Evolutionary conservation across 192 early-diverging fungal genomes (phyloP).

Genomic region (Cetraspora pellucida): DNA sequence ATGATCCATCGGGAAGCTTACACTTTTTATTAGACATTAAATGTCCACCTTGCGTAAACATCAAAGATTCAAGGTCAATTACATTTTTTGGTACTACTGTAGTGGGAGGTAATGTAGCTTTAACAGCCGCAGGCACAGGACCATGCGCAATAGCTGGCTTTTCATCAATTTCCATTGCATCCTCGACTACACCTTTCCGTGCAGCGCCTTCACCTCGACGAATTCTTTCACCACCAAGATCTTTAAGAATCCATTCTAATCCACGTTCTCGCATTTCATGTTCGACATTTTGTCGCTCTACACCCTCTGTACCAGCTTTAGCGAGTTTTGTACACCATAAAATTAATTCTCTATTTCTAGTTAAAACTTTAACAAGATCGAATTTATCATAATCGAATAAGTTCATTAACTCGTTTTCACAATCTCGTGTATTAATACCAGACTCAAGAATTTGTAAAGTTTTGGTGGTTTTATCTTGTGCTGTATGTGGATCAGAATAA

Average conservation of each 20-base stretch:
- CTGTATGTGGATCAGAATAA: conserved; percentile 81
- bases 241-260: conserved; percentile 71
- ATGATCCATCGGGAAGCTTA: conserved; percentile 88
- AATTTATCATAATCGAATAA: conserved; percentile 97
- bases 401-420: conserved; percentile 96
- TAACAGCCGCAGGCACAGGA: conserved; percentile 45
- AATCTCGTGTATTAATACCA: conserved; percentile 73
- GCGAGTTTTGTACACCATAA: conserved; percentile 91
- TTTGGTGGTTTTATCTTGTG: conserved; percentile 84
- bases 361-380: conserved; percentile 89
- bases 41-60: conserved; percentile 92
- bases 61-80: conserved; percentile 80
- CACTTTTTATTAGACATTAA: conserved; percentile 98
- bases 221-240: conserved; percentile 62
- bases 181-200: conserved; percentile 64
- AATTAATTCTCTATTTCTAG: conserved; percentile 84
- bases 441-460: conserved; percentile 75
- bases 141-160: conserved; percentile 38
- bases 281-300: conserved; percentile 60
- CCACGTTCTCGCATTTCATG: conserved; percentile 71
- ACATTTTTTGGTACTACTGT: conserved; percentile 61
- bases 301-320: conserved; percentile 63
- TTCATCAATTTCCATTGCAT: conserved; percentile 69
- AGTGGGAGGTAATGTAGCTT: conserved; percentile 51
- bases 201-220: conserved; percentile 52